Conservation (phyloP, 371 early-diverging fungal species). For the Chytridium lagenaria region DNA sequence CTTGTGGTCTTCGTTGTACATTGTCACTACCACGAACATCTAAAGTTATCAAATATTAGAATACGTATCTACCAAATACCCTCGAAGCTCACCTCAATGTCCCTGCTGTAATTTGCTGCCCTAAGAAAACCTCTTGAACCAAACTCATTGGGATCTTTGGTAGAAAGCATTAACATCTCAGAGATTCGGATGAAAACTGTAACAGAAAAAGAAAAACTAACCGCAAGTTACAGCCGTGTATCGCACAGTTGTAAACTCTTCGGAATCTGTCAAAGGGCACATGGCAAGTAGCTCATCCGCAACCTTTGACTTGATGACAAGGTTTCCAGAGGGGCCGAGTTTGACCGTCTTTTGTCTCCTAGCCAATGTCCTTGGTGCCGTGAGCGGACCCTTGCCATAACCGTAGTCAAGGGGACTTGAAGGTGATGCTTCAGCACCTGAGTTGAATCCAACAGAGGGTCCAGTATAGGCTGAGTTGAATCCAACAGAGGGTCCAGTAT, state of each 20-base stretch:
- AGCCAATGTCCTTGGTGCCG: background rate
- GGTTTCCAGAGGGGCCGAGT: constrained; percentile 18
- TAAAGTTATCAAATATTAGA: constrained; percentile 72
- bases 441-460: constrained; percentile 1
- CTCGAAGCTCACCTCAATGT: background rate
- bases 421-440: background rate
- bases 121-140: constrained; percentile 62
- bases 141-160: constrained; percentile 77
- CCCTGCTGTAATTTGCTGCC: constrained; percentile 6
- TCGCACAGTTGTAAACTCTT: constrained; percentile 73
- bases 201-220: background rate
- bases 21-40: constrained; percentile 79
- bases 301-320: constrained; percentile 18
- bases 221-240: constrained; percentile 73
- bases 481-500: background rate
- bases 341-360: constrained; percentile 16
- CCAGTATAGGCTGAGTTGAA: constrained; percentile 3
- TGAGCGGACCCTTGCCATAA: background rate
- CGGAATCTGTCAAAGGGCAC: constrained; percentile 32
- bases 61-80: background rate
- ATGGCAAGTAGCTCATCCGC: constrained; percentile 16
- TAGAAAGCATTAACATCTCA: constrained; percentile 48
- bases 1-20: constrained; percentile 56
- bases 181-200: background rate
- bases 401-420: background rate